Evolutionary conservation across 257 asterid species (phyloP).

Genomic region (Nicotiana paniculata): DNA sequence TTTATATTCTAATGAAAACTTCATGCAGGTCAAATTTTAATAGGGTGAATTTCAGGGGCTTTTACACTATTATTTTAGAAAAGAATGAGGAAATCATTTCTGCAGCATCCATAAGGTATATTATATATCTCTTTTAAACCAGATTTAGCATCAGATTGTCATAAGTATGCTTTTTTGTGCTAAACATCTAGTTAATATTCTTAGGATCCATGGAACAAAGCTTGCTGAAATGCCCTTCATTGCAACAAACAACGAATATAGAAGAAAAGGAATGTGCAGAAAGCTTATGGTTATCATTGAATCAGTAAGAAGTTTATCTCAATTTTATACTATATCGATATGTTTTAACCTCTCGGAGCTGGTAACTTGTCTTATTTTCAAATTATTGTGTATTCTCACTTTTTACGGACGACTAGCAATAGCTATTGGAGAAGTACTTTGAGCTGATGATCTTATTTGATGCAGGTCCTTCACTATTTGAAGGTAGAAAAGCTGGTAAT

Average conservation of each 20-base stretch:
- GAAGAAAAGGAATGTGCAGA: slow-evolving; percentile 55
- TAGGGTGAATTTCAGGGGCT: slow-evolving; percentile 34
- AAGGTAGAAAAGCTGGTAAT: slow-evolving; percentile 42
- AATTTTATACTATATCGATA: not conserved
- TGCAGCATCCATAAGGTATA: slow-evolving; percentile 51
- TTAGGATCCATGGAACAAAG: slow-evolving; percentile 49
- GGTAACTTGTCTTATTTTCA: not conserved
- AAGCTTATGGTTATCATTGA: slow-evolving; percentile 42
- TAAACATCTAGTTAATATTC: not conserved
- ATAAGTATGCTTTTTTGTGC: not conserved
- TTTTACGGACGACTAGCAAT: not conserved
- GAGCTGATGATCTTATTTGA: not conserved
- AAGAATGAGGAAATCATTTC: slow-evolving; percentile 50
- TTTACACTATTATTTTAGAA: slow-evolving; percentile 54
- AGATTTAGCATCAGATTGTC: not conserved
- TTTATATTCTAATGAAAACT: no score
- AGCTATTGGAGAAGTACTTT: not conserved
- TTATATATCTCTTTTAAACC: not conserved
- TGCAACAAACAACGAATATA: slow-evolving; percentile 34
- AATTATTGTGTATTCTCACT: not conserved
- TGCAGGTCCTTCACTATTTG: slow-evolving; percentile 39
- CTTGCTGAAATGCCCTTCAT: slow-evolving; percentile 67
- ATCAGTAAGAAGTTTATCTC: slow-evolving; percentile 21
- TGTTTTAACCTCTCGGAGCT: not conserved
- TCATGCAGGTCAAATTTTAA: slow-evolving; percentile 52